Evolutionary conservation across 2,329 filamentous ascomycete species (phyloP).

Genomic region (Lecanicillium sp.): DNA sequence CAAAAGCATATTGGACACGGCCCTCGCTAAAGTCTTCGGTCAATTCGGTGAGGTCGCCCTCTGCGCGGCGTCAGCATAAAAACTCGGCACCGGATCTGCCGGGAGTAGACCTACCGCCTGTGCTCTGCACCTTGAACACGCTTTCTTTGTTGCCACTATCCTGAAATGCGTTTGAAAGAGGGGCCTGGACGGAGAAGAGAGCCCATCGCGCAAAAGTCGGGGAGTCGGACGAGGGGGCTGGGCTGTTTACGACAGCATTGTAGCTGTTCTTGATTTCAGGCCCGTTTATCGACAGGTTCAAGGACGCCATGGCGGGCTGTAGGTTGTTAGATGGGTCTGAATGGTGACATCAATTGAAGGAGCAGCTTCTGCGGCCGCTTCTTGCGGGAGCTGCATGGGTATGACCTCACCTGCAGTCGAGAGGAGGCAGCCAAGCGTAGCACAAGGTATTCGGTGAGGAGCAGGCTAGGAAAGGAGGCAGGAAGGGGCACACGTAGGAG

Average conservation of each 20-base stretch:
- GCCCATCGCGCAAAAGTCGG: conserved; percentile 89
- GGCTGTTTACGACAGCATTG: conserved; percentile 47
- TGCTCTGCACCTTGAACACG: conserved; percentile 86
- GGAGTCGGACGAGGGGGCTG: conserved; percentile 49
- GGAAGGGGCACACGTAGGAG: no score
- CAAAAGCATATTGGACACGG: conserved; percentile 91
- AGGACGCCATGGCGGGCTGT: conserved; percentile 56
- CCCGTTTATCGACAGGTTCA: conserved; percentile 72
- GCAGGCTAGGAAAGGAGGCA: no score
- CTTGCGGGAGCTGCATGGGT: no score
- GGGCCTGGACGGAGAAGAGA: conserved; percentile 85
- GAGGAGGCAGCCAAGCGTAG: no score
- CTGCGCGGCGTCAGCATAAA: conserved; percentile 33
- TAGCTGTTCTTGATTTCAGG: conserved; percentile 80
- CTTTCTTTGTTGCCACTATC: conserved; percentile 82
- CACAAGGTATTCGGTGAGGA: no score
- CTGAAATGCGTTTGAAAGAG: conserved; percentile 88
- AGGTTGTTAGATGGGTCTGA: not conserved
- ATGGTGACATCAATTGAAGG: no score
- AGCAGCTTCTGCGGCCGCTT: no score
- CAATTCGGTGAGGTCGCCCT: conserved; percentile 83
- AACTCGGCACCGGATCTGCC: not conserved
- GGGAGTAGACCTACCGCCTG: conserved; percentile 55
- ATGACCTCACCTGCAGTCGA: no score
- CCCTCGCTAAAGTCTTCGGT: conserved; percentile 96